Base-by-base conservation (phyloP, 345 rosid species). In the Sisymbrium altissimum region DNA sequence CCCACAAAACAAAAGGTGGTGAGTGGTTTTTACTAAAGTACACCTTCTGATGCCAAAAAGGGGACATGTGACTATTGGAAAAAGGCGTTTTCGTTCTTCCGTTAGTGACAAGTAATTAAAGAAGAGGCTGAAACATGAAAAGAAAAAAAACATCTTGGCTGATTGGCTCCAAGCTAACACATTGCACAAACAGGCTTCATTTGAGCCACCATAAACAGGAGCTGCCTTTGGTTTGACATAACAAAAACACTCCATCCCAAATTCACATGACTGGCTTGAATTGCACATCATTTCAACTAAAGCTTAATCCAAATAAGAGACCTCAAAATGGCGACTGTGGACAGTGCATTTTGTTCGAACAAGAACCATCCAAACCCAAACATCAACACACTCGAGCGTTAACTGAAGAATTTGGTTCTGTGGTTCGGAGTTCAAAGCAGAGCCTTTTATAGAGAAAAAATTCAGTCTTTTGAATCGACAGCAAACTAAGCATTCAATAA, bases 131-230 rank as follows among this genome's bases (percentile, higher is more conserved):
- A 48, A 15, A 9, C 38, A 61, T 18, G 52, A 19, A 7, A 23
- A 23, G 3, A 1, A 23, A 27, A 54, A 14, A 50, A 23, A 0
- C 13, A 25, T 35, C 17, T 45, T 45, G 12, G 35, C 58, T 27
- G 58, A 53, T 25, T 53, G 56, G 48, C 45, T 44, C 56, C 57
- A 46, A 46, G 29, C 55, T 56, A 68, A 7, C 52, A 54, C n/a
- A 50, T 50, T 25, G 56, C 4, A 52, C 57, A 52, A 39, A 29
- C 29, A 44, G 21, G 38, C 29, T 36, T 53, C 62, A 9, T n/a
- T 36, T 0, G 19, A 52, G 15, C 15, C 13, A 15, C 32, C 56
- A n/a, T 43, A n/a, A 15, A 15, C 49, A 5, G 9, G 32, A 25
- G 57, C 12, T 32, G n/a, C 14, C 49, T 45, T 45, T 54, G 59